A percentile compares a stretch with the other conserved stretches of the same genome.
Conservation (phyloP, 2,329 filamentous ascomycete species). For the Hymenoscyphus albidus region DNA sequence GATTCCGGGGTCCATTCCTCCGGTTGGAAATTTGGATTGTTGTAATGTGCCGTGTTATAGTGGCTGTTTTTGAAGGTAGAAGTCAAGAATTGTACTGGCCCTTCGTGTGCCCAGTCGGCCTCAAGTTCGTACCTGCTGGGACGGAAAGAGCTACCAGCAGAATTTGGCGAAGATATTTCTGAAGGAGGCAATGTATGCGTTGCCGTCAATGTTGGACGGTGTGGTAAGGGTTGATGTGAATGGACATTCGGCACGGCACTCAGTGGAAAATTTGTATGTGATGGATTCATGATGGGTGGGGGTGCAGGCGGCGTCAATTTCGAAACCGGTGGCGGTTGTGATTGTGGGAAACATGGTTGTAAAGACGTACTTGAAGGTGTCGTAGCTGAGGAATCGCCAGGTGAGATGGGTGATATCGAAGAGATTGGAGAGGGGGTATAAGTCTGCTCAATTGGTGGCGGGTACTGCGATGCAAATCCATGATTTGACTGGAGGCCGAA, state of each 20-base stretch:
- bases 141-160: slow-evolving; percentile 28
- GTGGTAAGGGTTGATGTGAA: slow-evolving; percentile 19
- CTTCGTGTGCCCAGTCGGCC: slow-evolving; percentile 30
- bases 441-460: slow-evolving; percentile 24
- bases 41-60: slow-evolving; percentile 64
- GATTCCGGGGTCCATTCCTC: slow-evolving; percentile 44
- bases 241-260: slow-evolving; percentile 23
- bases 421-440: slow-evolving; percentile 30
- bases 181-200: slow-evolving; percentile 18
- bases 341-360: slow-evolving; percentile 22
- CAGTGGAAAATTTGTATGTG: slow-evolving; percentile 19
- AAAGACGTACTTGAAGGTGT: slow-evolving; percentile 22
- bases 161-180: slow-evolving; percentile 24
- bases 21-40: slow-evolving; percentile 59
- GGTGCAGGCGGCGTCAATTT: slow-evolving; percentile 4
- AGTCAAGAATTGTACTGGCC: slow-evolving; percentile 39
- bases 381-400: slow-evolving; percentile 23
- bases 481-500: slow-evolving; percentile 27
- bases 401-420: slow-evolving; percentile 31
- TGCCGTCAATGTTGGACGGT: slow-evolving; percentile 19
- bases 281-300: slow-evolving; percentile 20
- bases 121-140: slow-evolving; percentile 36
- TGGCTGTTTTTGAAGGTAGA: slow-evolving; percentile 63
- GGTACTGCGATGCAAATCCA: slow-evolving; percentile 26
- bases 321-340: slow-evolving; percentile 5